Base-by-base conservation (phyloP, 768 basidiomycete species). In the Termitomyces sp. region DNA sequence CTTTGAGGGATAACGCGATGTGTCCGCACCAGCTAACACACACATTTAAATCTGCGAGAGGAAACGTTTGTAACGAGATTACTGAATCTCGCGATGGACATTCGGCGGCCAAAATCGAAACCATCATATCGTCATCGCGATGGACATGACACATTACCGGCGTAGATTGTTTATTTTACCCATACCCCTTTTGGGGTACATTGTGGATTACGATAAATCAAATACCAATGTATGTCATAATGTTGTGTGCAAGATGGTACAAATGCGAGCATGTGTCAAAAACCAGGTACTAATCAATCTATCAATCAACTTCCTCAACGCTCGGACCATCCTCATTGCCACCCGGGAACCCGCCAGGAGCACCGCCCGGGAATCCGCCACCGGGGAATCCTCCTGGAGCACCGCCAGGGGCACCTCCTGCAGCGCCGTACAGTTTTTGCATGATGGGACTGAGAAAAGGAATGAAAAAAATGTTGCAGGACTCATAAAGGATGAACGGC, bases 231-330 rank as follows among this genome's bases (percentile, higher is more conserved):
- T n/a, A 9, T 5, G 14, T 37, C 13, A 13, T 13, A 16, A 6
- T 9, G 18, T 39, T 20, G 34, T 41, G 39, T 2, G 39, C 10
- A 8, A 37, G 37, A 39, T 39, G 37, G 5, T 41, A 20, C 9
- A 41, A 41, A 41, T 41, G 39, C n/a, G 9, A 41, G 39, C 9
- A 9, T 9, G 7, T 41, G 3, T 14, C 13, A 16, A 14, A 31
- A 6, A 5, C 20, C 12, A 20, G n/a, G n/a, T n/a, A n/a, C n/a
- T 5, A 27, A 24, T 10, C n/a, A 27, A 51, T 27, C 10, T 18
- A 7, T 29, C 82, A 90, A 71, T 90, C 88, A 65, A 94, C 93
- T 76, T 94, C 92, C 79, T 95, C 92, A 53, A 94, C 92, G 58
- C 86, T 87, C 46, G 92, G 93, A 46, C 93, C 94, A 31, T 92